Evolutionary conservation across 768 basidiomycete genomes (phyloP).

Genomic region (Calocybe cyanea): DNA sequence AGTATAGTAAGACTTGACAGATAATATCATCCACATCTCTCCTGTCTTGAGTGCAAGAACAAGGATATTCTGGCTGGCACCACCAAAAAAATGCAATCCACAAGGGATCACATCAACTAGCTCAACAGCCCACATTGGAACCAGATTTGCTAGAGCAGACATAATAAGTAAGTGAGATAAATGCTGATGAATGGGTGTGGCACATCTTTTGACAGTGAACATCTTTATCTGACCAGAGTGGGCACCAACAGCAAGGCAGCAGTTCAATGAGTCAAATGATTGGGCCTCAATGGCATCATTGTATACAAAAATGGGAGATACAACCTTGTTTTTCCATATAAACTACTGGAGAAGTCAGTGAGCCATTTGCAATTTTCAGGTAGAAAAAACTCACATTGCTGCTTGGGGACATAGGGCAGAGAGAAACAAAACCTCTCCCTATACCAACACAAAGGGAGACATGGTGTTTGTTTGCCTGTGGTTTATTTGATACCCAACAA

Average conservation of each 20-base stretch:
- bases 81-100: background rate
- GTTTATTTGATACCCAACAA: constrained; percentile 4
- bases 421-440: constrained; percentile 1
- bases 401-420: constrained; percentile 6
- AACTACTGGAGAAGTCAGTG: constrained; percentile 3
- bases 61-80: background rate
- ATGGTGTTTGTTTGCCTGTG: background rate
- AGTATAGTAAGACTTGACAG: background rate
- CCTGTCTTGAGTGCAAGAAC: background rate
- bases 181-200: too few relatives aligned
- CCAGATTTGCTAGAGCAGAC: background rate
- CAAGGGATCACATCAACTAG: background rate
- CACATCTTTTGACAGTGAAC: too few relatives aligned
- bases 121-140: background rate
- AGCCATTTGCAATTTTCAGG: background rate
- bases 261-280: background rate
- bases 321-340: constrained; percentile 21
- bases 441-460: constrained; percentile 7
- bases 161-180: background rate
- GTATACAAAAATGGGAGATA: constrained; percentile 17
- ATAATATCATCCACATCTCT: background rate
- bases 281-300: background rate
- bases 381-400: constrained; percentile 1
- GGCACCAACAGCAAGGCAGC: background rate
- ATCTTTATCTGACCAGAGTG: too few relatives aligned